Base-by-base conservation (phyloP, 2,329 filamentous ascomycete genomes). In the Cercospora janseana region DNA sequence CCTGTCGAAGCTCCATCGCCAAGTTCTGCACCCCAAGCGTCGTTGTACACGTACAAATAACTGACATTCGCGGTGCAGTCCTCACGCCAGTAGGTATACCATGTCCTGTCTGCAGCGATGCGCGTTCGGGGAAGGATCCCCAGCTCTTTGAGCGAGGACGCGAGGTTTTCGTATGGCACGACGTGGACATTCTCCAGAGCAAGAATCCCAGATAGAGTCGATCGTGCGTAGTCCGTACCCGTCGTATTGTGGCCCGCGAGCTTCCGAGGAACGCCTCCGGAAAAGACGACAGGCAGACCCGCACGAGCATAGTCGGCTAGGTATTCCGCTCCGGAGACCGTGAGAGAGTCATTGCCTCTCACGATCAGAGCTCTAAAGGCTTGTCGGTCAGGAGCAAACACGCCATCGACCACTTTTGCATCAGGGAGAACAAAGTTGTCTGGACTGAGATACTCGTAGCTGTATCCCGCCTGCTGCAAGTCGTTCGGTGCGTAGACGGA, bases 391-490 rank as follows among this genome's bases (percentile, higher is more conserved):
- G 72, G 69, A 0, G 70, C 74, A 2, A 79, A 64, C 3, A 66
- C 49, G 1, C 61, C 62, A 23, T 70, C 51, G 3, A 48, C 26
- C 1, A 77, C 73, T 2, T 56, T 51, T 0, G 73, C 73, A 7
- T 68, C 51, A 0, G 68, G 63, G 0, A 72, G 66, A 1, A 47
- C 61, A 21, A 79, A 69, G 45, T 76, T 77, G 12, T 72, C 70
- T 0, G 75, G 70, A 2, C 65, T 67, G 0, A 78, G 61, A 50
- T 77, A 78, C 9, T 71, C 69, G 52, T 75, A 76, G 0, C 70
- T 54, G 38, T 49, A 58, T 46, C 63, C 57, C 29, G 54, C 53
- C 24, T 58, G 32, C 41, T 60, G 43, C 15, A 67, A 45, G 48
- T 66, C 63, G 10, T 50, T 53, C 3, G 61, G 56, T n/a, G 50